Evolutionary conservation across 192 early-diverging fungal species (phyloP).

Genomic region (Chytriomyces hyalinus): DNA sequence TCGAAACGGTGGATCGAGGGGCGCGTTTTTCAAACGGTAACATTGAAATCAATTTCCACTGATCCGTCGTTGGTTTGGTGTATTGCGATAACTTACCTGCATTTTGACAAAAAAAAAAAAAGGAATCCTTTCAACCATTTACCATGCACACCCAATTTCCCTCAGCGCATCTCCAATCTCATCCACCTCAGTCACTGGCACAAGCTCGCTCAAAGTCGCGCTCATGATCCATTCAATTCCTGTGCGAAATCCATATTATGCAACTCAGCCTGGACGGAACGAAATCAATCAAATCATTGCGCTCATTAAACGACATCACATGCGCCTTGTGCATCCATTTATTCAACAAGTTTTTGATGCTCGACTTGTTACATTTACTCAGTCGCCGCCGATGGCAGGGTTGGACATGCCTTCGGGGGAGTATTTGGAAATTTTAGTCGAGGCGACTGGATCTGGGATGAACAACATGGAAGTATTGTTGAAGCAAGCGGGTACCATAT

Average conservation of each 20-base stretch:
- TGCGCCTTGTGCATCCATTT: conserved; percentile 30
- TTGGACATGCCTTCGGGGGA: background rate
- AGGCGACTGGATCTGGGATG: conserved; percentile 38
- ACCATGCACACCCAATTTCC: background rate
- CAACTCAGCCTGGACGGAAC: background rate
- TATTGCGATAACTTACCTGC: background rate
- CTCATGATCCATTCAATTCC: conserved; percentile 24
- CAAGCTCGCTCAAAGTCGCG: background rate
- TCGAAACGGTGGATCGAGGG: background rate
- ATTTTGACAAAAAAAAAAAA: background rate
- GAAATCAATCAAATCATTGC: conserved; percentile 27
- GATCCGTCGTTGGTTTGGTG: background rate
- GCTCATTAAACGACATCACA: conserved; percentile 18
- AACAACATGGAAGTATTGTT: conserved; percentile 33
- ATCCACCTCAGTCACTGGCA: background rate
- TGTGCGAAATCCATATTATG: conserved; percentile 12
- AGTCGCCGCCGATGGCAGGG: background rate
- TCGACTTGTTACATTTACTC: conserved; percentile 2
- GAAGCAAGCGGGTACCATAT: conserved; percentile 32
- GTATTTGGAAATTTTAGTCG: conserved; percentile 38
- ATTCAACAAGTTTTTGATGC: conserved; percentile 41
- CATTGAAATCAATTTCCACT: too few species aligned
- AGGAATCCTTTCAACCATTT: conserved; percentile 10
- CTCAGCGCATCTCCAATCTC: background rate
- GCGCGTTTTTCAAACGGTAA: background rate